A percentile compares a stretch with the other conserved stretches of the same genome.
Evolutionary conservation across 140 eudicot species (phyloP).

Genomic region (Erigeron philadelphicus): DNA sequence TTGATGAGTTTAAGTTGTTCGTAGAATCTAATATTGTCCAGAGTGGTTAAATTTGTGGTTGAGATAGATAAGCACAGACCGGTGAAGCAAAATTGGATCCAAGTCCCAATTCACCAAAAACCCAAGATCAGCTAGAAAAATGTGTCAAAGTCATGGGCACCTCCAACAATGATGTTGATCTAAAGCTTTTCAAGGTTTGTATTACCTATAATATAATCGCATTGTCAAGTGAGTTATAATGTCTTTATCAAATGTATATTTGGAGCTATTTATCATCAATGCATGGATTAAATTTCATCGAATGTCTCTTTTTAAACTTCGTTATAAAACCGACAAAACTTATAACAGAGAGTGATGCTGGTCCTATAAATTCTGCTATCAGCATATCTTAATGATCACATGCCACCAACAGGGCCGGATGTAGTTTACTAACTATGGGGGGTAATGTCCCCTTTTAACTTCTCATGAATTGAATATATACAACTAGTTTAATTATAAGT

Average conservation of each 20-base stretch:
- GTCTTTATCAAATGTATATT: not conserved
- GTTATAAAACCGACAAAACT: conserved; percentile 22
- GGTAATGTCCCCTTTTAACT: too few relatives aligned
- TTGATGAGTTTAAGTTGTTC: conserved; percentile 23
- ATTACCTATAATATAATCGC: not conserved
- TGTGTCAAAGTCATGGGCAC: conserved; percentile 13
- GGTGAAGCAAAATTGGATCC: conserved; percentile 28
- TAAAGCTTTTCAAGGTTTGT: conserved; percentile 48
- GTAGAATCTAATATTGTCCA: conserved; percentile 21
- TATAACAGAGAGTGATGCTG: conserved; percentile 27
- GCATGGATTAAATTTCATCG: not conserved
- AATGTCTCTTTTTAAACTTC: not conserved
- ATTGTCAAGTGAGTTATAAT: conserved; percentile 3
- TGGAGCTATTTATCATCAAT: not conserved
- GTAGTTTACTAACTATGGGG: too few relatives aligned
- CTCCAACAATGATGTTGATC: conserved; percentile 14
- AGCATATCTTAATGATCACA: conserved; percentile 64
- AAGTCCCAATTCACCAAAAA: conserved; percentile 5
- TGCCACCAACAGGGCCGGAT: conserved; percentile 8
- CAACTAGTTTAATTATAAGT: too few relatives aligned
- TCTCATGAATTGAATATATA: too few relatives aligned
- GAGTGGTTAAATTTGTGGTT: conserved; percentile 14
- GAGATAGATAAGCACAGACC: conserved; percentile 20
- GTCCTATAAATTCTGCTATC: conserved; percentile 47
- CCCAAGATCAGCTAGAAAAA: not conserved